phyloP scores from a whole-genome alignment of 305 asterid species.

The Fraxinus latifolia region DNA sequence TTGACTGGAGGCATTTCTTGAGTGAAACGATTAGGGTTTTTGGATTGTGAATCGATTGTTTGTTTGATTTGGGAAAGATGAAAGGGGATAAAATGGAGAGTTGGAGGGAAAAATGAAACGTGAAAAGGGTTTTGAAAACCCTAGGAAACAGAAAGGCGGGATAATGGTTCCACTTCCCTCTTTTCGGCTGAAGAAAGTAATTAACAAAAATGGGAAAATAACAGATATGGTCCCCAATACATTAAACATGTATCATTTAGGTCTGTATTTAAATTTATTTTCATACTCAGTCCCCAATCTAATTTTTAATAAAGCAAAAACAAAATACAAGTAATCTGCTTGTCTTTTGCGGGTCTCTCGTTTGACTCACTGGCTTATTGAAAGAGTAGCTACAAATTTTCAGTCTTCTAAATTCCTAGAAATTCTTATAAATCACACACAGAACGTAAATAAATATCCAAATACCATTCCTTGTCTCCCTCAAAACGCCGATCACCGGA shows the following conservation, averaged over 20 bases:
- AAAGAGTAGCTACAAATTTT: not conserved
- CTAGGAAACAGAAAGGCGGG: constrained; percentile 19
- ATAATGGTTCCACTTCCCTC: not conserved
- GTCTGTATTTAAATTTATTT: not conserved
- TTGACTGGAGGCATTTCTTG: constrained; percentile 34
- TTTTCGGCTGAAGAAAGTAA: not conserved
- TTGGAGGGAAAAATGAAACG: constrained; percentile 21
- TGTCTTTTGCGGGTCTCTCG: not conserved
- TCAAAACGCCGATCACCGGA: constrained; percentile 52
- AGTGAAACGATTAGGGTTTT: constrained; percentile 4
- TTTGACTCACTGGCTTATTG: not conserved
- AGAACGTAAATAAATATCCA: not conserved
- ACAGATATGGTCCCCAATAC: not conserved
- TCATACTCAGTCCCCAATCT: not conserved
- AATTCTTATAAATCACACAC: not conserved
- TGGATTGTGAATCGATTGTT: not conserved
- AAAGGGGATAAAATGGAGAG: not conserved
- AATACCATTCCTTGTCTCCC: not conserved
- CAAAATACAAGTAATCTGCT: not conserved
- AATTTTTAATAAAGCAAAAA: no score
- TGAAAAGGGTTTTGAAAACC: constrained; percentile 34
- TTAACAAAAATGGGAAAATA: not conserved
- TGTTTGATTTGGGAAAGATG: not conserved
- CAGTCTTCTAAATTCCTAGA: not conserved
- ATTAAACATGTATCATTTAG: not conserved